Base-by-base conservation (phyloP, 106 monocot genomes). In the Dendrobium huoshanense region DNA sequence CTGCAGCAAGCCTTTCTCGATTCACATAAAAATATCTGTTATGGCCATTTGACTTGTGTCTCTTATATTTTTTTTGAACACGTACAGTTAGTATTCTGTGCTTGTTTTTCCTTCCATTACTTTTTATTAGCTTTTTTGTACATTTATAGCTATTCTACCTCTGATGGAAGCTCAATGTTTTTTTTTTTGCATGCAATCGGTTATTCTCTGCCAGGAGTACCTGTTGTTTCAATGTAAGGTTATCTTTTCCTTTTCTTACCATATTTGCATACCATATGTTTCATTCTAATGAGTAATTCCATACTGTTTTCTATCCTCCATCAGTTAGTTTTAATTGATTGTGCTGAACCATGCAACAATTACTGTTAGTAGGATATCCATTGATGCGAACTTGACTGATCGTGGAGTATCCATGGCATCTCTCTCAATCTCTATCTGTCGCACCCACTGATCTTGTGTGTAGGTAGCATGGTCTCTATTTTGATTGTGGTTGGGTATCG, bases 151-250 rank as follows among this genome's bases (percentile, higher is more conserved):
- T 75, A 75, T 33, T 59, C 19, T 79, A 78, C 10, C n/a, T 70
- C 70, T 70, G 70, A 70, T 70, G 70, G 37, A 41, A 42, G 74
- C 43, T 74, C 74, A 16, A 72, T 74, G 11, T 75, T 83, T 81
- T 16, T 22, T 75, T 82, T 78, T 80, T 83, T 88, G 87, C 94
- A 90, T 92, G 84, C 56, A 24, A 51, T 55, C 41, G 79, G 47
- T 44, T 17, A 25, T 31, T 48, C 88, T 86, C 77, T 77, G 79
- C 77, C 92, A 92, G 92, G 90, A 79, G 90, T 92, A 83, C 92
- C 92, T 81, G 88, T 92, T 76, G 87, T 92, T 55, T 92, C 92
- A 80, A 83, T 92, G 92, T 92, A 83, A 92, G 92, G 84, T 7
- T 15, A 4, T 67, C 27, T 37, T 70, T 70, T 13, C 61, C 22